These are phyloP conservation scores for Avicennia marina DNA, from an alignment of 257 asterid genomes.

Conservation along the genomic window DNA sequence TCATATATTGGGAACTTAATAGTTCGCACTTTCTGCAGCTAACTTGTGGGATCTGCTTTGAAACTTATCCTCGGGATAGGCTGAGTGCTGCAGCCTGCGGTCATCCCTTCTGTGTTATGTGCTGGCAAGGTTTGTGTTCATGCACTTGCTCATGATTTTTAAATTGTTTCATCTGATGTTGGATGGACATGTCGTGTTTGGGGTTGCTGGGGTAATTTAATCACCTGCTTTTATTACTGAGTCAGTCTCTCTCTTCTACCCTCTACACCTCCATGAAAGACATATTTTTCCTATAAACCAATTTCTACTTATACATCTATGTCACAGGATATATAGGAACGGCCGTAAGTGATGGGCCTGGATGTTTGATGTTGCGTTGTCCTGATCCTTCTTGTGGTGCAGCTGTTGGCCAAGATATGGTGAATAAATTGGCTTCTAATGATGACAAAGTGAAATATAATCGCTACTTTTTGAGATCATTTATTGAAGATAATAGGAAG, in stretches of 20 bases:
- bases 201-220: background rate
- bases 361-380: constrained; percentile 88
- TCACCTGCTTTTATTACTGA: background rate
- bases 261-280: constrained; percentile 9
- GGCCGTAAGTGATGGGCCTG: constrained; percentile 90
- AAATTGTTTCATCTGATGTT: too few relatives aligned
- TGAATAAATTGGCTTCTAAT: constrained; percentile 49
- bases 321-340: constrained; percentile 72
- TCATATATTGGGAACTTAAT: constrained; percentile 12
- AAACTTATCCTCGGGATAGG: constrained; percentile 44
- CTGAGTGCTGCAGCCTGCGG: constrained; percentile 80
- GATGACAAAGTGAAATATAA: constrained; percentile 62
- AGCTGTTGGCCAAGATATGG: constrained; percentile 85
- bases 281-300: background rate
- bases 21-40: constrained; percentile 45
- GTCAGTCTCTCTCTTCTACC: too few relatives aligned
- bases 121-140: constrained; percentile 74
- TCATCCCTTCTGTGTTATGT: constrained; percentile 75
- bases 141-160: background rate
- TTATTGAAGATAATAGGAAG: constrained; percentile 84
- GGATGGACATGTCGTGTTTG: too few relatives aligned
- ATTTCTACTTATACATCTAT: constrained; percentile 23
- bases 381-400: constrained; percentile 93
- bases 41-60: constrained; percentile 97
- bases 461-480: constrained; percentile 78